Evolutionary conservation across 306 rosid species (phyloP).

Genomic region (Quercus parvula): DNA sequence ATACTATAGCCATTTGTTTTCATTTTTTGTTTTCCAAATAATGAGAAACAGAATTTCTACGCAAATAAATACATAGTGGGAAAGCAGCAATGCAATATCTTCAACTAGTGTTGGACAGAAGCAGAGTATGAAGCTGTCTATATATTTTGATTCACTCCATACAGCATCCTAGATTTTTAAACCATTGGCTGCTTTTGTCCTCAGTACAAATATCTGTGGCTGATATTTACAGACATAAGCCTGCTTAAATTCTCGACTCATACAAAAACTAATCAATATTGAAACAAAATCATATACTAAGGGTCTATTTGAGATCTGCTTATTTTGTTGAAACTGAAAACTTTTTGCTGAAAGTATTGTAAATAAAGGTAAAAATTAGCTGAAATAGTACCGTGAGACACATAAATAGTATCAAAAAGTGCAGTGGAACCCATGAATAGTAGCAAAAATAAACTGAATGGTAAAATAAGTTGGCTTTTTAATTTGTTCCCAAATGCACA

Average conservation of each 20-base stretch:
- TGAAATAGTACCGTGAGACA: too few species aligned
- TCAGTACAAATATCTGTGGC: background rate
- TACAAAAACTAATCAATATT: slow-evolving; percentile 4
- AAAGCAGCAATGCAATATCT: background rate
- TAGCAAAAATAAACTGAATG: too few species aligned
- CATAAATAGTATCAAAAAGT: too few species aligned
- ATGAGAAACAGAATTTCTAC: background rate
- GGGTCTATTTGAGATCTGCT: too few species aligned
- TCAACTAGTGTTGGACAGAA: background rate
- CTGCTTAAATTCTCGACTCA: slow-evolving; percentile 7
- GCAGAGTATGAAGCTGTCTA: background rate
- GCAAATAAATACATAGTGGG: background rate
- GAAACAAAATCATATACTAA: slow-evolving; percentile 7
- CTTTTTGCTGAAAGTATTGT: too few species aligned
- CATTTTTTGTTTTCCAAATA: background rate
- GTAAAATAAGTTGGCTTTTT: too few species aligned
- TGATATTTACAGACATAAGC: slow-evolving; percentile 2
- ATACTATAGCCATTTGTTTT: background rate
- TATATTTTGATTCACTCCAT: slow-evolving; percentile 14
- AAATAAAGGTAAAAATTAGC: too few species aligned
- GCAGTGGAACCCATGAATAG: too few species aligned
- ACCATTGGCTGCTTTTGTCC: slow-evolving; percentile 13
- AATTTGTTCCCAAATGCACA: too few species aligned
- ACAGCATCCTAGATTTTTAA: background rate
- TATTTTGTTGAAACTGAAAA: too few species aligned